Evolutionary conservation across 2,329 filamentous ascomycete genomes (phyloP).

Genomic region (Dothistroma pini): DNA sequence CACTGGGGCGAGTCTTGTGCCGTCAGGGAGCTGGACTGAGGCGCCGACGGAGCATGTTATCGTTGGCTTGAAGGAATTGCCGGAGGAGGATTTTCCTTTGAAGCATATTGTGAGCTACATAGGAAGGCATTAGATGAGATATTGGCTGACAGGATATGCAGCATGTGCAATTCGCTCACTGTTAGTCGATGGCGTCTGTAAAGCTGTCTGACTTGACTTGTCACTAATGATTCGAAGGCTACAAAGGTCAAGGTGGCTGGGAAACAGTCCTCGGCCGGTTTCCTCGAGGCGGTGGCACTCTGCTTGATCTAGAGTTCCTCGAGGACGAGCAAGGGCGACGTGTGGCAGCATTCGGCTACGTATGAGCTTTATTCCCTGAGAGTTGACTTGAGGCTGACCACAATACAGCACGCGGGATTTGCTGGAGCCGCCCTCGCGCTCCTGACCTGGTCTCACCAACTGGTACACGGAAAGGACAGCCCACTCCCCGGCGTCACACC

Average conservation of each 20-base stretch:
- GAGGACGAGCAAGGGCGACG: constrained; percentile 65
- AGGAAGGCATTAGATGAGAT: background rate
- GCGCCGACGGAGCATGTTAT: constrained; percentile 40
- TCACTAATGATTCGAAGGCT: constrained; percentile 26
- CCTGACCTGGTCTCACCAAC: constrained; percentile 79
- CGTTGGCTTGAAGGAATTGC: constrained; percentile 42
- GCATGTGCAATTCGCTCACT: constrained; percentile 40
- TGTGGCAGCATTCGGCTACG: constrained; percentile 65
- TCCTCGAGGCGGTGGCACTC: constrained; percentile 67
- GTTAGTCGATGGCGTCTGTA: constrained; percentile 16
- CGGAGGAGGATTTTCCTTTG: constrained; percentile 60
- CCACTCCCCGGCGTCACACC: constrained; percentile 63
- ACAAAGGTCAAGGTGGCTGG: constrained; percentile 66
- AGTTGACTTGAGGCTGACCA: constrained; percentile 25
- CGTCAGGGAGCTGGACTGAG: constrained; percentile 40
- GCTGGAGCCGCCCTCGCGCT: constrained; percentile 61
- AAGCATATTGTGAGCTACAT: constrained; percentile 54
- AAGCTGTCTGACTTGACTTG: background rate
- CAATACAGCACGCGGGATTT: constrained; percentile 68
- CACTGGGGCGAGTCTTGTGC: constrained; percentile 39
- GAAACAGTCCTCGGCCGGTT: constrained; percentile 75
- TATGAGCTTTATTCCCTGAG: constrained; percentile 9
- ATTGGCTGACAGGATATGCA: constrained; percentile 11
- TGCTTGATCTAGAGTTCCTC: constrained; percentile 86
- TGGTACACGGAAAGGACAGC: constrained; percentile 63